Evolutionary conservation across 83 land plant species (phyloP).

Genomic region (Diphasiastrum complanatum): DNA sequence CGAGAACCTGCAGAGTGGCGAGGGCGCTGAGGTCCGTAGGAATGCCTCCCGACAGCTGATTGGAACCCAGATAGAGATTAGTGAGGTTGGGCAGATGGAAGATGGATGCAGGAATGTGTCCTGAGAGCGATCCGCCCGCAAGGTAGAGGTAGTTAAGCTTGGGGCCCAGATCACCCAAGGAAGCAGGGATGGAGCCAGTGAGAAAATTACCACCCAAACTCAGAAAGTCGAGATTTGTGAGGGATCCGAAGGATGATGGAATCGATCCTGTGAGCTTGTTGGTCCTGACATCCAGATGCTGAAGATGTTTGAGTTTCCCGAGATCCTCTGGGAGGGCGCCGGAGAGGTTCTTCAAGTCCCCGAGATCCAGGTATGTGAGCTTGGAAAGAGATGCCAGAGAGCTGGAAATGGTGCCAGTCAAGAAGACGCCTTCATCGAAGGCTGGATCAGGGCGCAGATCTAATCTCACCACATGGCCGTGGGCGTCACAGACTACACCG

Average conservation of each 20-base stretch:
- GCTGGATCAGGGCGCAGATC: neutral
- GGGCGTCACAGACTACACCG: neutral
- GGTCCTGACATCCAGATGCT: constrained; percentile 9
- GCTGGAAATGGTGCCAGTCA: constrained; percentile 16
- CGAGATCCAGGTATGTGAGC: constrained; percentile 7
- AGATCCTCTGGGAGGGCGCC: too few relatives aligned
- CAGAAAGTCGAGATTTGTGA: too few relatives aligned
- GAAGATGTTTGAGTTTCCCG: neutral
- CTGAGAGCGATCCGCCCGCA: neutral
- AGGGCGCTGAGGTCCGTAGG: too few relatives aligned
- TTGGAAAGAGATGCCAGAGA: constrained; percentile 3
- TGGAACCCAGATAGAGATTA: neutral
- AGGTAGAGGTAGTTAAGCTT: constrained; percentile 7
- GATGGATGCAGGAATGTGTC: constrained; percentile 4
- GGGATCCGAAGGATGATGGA: neutral
- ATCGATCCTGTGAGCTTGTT: neutral
- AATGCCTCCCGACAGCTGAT: constrained; percentile 8
- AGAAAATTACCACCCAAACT: too few relatives aligned
- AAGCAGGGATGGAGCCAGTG: constrained; percentile 1
- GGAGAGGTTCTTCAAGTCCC: neutral
- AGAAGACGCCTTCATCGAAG: neutral
- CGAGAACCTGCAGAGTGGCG: too few relatives aligned
- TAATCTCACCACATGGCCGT: neutral
- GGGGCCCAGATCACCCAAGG: constrained; percentile 5
- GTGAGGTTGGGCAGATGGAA: constrained; percentile 8